Evolutionary conservation across 176 grass and related monocot genomes (phyloP), one percentile per base, ranked within the genome.

Genomic region (Carex littledalei): DNA sequence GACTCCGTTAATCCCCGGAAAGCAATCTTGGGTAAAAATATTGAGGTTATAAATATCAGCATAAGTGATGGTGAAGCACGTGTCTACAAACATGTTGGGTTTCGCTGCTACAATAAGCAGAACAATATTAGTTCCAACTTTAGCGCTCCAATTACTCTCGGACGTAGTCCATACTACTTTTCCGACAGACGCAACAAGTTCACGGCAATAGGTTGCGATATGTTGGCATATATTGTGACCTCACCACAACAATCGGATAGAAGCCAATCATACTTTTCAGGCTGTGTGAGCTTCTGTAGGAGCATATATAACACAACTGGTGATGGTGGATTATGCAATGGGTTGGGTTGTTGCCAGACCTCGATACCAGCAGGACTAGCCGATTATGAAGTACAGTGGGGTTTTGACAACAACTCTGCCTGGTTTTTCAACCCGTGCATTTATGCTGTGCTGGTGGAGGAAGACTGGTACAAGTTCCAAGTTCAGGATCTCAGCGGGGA

Each of bases 311-410:
- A 0, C 0, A 35, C 59, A 11, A 31, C 73, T n/a, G 3, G 1
- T 7, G 34, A 83, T 3, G 8, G 8, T 32, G 57, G 75, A 6
- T 11, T 20, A 1, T 87, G 86, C 14, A 3, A 61, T 14, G 86
- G 86, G 9, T 5, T 64, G 2, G 86, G 86, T 3, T 89, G 87
- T 84, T 89, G 87, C 75, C 87, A 81, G 75, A 43, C 2, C 0
- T 1, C 22, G 0, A 73, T 85, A 3, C 63, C 75, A 0, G 0
- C 0, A 11, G 80, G 61, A 10, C 65, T 86, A 52, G 4, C 26
- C 1, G 35, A 18, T 0, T 16, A 69, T 10, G 0, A 11, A 0
- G 4, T 89, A 8, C 0, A 0, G 2, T 84, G 68, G 86, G 39
- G 39, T 41, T 41, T 41, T 14, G 4, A 2, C 2, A 0, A 34